Percentiles rank a stretch among this genome's conserved stretches.
Conservation (phyloP, 2,329 filamentous ascomycete species). For the Davidsoniella eucalypti region DNA sequence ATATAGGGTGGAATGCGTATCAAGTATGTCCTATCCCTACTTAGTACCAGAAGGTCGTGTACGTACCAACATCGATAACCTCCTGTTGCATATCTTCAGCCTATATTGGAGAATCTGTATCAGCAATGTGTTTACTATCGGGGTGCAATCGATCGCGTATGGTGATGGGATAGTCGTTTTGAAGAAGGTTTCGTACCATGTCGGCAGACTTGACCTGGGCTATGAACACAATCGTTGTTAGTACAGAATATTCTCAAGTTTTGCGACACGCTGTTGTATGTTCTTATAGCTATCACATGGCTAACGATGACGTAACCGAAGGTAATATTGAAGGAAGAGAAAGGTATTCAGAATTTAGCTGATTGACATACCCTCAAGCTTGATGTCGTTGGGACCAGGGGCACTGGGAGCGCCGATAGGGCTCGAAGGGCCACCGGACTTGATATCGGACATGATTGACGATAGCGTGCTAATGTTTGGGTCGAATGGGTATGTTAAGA, state of each 20-base stretch:
- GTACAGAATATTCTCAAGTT: background rate
- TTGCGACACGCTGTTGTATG: no score
- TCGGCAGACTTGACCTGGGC: conserved; percentile 96
- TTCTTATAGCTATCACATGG: no score
- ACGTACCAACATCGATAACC: conserved; percentile 83
- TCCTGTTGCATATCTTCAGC: conserved; percentile 95
- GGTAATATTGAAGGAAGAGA: no score
- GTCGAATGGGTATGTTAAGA: no score
- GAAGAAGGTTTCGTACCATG: conserved; percentile 50
- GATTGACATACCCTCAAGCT: conserved; percentile 9
- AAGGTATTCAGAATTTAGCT: background rate
- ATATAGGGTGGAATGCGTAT: background rate
- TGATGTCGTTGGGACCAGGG: conserved; percentile 10
- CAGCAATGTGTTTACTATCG: background rate
- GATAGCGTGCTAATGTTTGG: background rate
- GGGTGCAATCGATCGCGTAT: background rate
- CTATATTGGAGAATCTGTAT: conserved; percentile 28
- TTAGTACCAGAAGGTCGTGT: background rate
- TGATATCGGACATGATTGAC: conserved; percentile 7
- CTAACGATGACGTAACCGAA: no score
- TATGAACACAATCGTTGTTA: conserved; percentile 22
- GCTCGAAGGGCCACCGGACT: conserved; percentile 10
- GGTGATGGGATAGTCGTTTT: background rate
- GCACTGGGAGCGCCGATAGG: conserved; percentile 4
- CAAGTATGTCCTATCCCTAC: background rate